Evolutionary conservation across 1,284 basidiomycete species (phyloP).

Genomic region (Pseudozyma tsukubaensis): DNA sequence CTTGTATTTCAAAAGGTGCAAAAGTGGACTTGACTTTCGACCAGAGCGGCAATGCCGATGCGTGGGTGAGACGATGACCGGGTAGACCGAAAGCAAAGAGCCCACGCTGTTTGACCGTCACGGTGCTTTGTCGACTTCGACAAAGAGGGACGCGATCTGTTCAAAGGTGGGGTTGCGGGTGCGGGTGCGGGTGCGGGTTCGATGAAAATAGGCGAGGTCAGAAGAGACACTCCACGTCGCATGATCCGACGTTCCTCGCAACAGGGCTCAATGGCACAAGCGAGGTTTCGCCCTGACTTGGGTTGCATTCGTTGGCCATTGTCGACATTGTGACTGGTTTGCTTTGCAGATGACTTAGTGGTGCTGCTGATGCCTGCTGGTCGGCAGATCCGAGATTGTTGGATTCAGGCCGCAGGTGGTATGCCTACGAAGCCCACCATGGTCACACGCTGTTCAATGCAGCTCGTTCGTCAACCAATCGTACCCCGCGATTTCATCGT

Average conservation of each 20-base stretch:
- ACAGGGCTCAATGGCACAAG: constrained; percentile 6
- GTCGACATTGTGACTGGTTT: neutral
- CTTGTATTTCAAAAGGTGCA: no score
- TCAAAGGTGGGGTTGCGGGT: no score
- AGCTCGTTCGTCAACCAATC: constrained; percentile 1
- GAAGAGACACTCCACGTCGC: constrained; percentile 6
- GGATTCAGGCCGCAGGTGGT: neutral
- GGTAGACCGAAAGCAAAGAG: no score
- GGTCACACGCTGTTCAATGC: neutral
- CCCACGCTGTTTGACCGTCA: no score
- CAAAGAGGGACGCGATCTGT: no score
- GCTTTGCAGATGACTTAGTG: neutral
- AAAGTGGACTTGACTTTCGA: no score
- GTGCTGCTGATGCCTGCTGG: neutral
- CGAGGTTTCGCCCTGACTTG: constrained; percentile 12
- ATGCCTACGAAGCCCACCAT: no score
- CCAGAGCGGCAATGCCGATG: no score
- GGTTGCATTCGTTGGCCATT: neutral
- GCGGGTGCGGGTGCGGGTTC: no score
- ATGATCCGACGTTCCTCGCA: constrained; percentile 18
- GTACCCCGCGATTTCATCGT: constrained; percentile 11
- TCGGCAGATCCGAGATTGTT: neutral
- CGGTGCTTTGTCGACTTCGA: no score
- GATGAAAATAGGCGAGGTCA: constrained; percentile 7
- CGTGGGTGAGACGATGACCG: no score